These are phyloP conservation scores for Verticillium nonalfalfae DNA, from an alignment of 2,329 filamentous ascomycete species.

Conservation along the genomic window DNA sequence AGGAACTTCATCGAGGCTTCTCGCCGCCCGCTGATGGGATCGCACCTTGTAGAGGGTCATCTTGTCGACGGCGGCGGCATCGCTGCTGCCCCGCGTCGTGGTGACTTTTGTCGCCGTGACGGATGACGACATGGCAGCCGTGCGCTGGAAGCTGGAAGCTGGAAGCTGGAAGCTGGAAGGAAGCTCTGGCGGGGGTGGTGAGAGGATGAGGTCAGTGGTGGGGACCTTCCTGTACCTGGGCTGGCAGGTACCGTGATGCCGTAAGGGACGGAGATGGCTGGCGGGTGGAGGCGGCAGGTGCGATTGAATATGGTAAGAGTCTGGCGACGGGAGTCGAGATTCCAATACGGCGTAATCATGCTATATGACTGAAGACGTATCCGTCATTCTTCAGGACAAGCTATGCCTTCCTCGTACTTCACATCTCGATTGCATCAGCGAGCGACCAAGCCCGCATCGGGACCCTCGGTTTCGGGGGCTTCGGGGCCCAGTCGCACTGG, in stretches of 20 bases:
- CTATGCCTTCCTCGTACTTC: neutral
- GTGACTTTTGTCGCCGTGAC: slow-evolving; percentile 9
- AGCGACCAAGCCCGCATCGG: neutral
- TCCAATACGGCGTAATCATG: too few relatives aligned
- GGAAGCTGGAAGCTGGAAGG: too few relatives aligned
- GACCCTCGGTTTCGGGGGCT: neutral
- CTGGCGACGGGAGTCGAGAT: too few relatives aligned
- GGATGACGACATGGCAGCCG: slow-evolving; percentile 12
- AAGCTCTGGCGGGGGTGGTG: neutral
- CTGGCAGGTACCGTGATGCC: too few relatives aligned
- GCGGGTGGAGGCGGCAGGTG: neutral
- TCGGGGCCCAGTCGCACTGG: neutral
- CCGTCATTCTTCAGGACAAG: too few relatives aligned
- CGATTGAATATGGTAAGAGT: too few relatives aligned
- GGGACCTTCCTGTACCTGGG: neutral
- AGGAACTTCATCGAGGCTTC: too few relatives aligned
- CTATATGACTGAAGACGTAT: too few relatives aligned
- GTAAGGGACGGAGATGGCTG: neutral
- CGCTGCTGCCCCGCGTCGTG: slow-evolving; percentile 5
- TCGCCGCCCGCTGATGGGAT: neutral
- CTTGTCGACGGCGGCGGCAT: slow-evolving; percentile 7
- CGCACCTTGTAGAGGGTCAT: slow-evolving; percentile 17
- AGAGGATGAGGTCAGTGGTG: neutral
- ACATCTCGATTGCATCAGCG: neutral
- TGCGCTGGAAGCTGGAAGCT: neutral